phyloP scores from a whole-genome alignment of 306 rosid species.

The Malus domestica region ASM211411v1 NC_041804.1:29409001-29409500 shows the following conservation, averaged over 20 bases:
- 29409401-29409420: not conserved
- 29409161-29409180: too few species aligned
- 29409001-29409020: too few species aligned
- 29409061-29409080: too few species aligned
- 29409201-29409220: not conserved
- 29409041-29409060: too few species aligned
- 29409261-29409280: not conserved
- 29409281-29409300: too few species aligned
- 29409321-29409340: not conserved
- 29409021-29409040: too few species aligned
- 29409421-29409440: not conserved
- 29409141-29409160: too few species aligned
- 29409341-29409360: not conserved
- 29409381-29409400: not conserved
- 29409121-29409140: too few species aligned
- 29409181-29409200: too few species aligned
- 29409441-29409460: not conserved
- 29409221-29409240: not conserved
- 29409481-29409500: slow-evolving; percentile 69
- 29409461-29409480: slow-evolving; percentile 1
- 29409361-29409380: not conserved
- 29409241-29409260: not conserved
- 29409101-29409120: too few species aligned
- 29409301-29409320: not conserved
- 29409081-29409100: too few species aligned